Percentiles rank a stretch among this genome's conserved stretches.
phyloP scores from a whole-genome alignment of 495 filamentous ascomycete genomes.

The Penicillium argentinense region DNA sequence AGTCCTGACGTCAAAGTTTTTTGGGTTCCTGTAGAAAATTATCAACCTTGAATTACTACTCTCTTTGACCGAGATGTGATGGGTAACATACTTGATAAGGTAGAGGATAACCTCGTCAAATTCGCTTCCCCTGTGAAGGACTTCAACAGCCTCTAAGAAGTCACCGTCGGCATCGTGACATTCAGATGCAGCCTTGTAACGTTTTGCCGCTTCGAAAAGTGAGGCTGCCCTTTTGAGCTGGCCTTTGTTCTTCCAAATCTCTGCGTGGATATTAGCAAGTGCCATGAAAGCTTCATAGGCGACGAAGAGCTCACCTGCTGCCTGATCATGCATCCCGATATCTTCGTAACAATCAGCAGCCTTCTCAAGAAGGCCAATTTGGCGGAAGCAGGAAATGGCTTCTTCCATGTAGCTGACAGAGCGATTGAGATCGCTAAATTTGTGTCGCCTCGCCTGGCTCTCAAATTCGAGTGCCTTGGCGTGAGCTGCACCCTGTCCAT shows the following conservation, averaged over 20 bases:
- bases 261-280: not conserved
- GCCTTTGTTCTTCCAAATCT: constrained; percentile 10
- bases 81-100: constrained; percentile 10
- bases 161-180: constrained; percentile 10
- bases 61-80: no score
- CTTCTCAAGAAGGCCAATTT: constrained; percentile 4
- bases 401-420: constrained; percentile 6
- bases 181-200: constrained; percentile 14
- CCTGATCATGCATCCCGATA: constrained; percentile 10
- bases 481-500: constrained; percentile 1
- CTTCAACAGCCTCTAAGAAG: constrained; percentile 32
- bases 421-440: constrained; percentile 4
- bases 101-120: constrained; percentile 27
- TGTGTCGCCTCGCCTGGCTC: not conserved
- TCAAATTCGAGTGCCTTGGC: not conserved
- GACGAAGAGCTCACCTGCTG: constrained; percentile 10
- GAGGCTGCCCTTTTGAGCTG: constrained; percentile 16
- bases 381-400: constrained; percentile 12
- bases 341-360: constrained; percentile 12
- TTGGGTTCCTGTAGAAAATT: constrained; percentile 2
- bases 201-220: constrained; percentile 11
- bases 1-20: constrained; percentile 1
- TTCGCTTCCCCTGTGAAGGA: constrained; percentile 26
- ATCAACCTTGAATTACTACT: no score
- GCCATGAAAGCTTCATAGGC: not conserved